Conservation (phyloP, 202 grass and related monocot species). For the Zoysia matrella region DNA sequence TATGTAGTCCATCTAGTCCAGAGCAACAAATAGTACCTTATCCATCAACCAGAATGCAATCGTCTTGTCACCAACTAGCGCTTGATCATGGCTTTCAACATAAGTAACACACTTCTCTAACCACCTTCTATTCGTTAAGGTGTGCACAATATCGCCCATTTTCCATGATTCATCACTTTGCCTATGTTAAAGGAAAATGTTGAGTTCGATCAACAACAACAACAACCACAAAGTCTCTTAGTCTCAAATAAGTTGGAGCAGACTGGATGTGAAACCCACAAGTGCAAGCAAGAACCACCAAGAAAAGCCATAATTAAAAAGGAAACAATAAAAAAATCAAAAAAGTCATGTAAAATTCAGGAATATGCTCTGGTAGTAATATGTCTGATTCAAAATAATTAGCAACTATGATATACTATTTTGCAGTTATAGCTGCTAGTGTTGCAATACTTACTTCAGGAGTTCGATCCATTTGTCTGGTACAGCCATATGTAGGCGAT, state of each 20-base stretch:
- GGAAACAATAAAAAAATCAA: no score
- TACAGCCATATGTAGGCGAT: slow-evolving; percentile 92
- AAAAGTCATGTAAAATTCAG: background rate
- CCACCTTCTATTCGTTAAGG: slow-evolving; percentile 94
- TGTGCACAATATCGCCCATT: slow-evolving; percentile 92
- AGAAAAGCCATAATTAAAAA: no score
- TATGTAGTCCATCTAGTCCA: slow-evolving; percentile 20
- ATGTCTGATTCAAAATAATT: slow-evolving; percentile 27
- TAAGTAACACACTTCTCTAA: slow-evolving; percentile 89
- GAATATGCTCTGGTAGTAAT: background rate
- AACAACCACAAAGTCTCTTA: no score
- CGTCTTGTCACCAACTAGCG: slow-evolving; percentile 96
- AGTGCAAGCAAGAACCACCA: no score
- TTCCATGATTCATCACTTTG: slow-evolving; percentile 85
- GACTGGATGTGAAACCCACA: no score
- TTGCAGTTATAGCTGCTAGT: slow-evolving; percentile 11
- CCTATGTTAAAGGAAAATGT: slow-evolving; percentile 46
- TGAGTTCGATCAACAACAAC: background rate
- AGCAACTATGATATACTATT: slow-evolving; percentile 6
- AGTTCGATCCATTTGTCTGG: slow-evolving; percentile 99
- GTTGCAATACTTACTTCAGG: slow-evolving; percentile 70
- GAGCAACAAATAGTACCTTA: slow-evolving; percentile 60
- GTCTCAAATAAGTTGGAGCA: no score
- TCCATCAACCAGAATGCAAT: slow-evolving; percentile 99
- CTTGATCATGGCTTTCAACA: slow-evolving; percentile 98